Base-by-base conservation (phyloP, 192 early-diverging fungal genomes). In the Allomyces macrogynus region DNA sequence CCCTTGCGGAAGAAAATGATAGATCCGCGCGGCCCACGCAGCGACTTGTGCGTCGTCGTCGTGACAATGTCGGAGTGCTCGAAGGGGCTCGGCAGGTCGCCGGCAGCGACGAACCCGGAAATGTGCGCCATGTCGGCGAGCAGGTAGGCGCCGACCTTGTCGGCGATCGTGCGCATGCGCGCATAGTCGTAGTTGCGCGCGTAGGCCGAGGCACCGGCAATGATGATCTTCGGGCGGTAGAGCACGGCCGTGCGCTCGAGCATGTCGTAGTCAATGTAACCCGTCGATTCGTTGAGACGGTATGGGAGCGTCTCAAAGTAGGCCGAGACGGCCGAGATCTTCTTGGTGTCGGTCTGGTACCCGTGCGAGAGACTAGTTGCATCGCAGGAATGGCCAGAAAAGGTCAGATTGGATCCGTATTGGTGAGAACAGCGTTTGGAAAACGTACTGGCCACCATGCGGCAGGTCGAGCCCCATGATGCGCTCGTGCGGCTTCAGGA, bases 1-100 rank as follows among this genome's bases (percentile, higher is more conserved):
- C 95, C 95, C 73, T 91, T 91, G 67, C 95, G 85, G 86, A 84
- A 99, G 75, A 99, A 97, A 77, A 99, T 97, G 87, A 99, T 90
- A 62, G 92, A 89, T 63, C 95, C 95, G 67, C 95, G 84, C 32
- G 95, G 95, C n/a, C 95, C 95, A 67, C 95, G 82, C 61, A 99
- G 84, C 18, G 93, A 95, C 73, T 99, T 99, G 83, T 99, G 95
- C 2, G 95, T 99, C 63, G 95, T 99, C 27, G 95, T 99, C 12
- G 93, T 99, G 70, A 99, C 95, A 67, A 99, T 87, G 74, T 99
- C 95, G 44, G 92, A 85, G 73, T 87, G 79, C 67, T 88, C 84
- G 72, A 95, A 99, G 16, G 95, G 93, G 67, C 86, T 84, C 68
- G 84, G 87, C 20, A 99, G 69, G 24, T 89, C 86, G 26, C 80